Evolutionary conservation across 2,329 filamentous ascomycete species (phyloP).

Genomic region (Pseudophaeomoniella oleicola): DNA sequence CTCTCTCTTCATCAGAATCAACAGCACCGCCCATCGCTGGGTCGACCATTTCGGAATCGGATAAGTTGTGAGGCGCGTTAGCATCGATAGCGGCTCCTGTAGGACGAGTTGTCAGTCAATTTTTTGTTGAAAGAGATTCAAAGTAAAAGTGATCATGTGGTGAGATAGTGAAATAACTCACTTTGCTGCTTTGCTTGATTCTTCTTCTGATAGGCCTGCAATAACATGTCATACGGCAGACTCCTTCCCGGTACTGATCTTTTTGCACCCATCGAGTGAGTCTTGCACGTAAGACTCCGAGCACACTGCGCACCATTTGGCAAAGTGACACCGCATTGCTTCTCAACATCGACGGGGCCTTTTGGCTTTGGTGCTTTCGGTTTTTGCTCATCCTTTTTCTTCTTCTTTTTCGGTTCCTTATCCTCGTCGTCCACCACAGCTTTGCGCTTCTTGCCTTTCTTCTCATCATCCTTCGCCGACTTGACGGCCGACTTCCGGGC

Average conservation of each 20-base stretch:
- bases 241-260: conserved; percentile 74
- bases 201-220: conserved; percentile 86
- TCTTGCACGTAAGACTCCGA: conserved; percentile 82
- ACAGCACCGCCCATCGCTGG: conserved; percentile 33
- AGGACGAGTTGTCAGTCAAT: too few relatives aligned
- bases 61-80: conserved; percentile 62
- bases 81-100: conserved; percentile 86
- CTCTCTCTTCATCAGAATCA: conserved; percentile 89
- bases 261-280: conserved; percentile 89
- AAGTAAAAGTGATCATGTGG: conserved; percentile 2
- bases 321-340: conserved; percentile 78
- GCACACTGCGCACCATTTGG: conserved; percentile 79
- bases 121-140: not conserved
- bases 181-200: conserved; percentile 97
- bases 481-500: conserved; percentile 38
- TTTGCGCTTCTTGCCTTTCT: conserved; percentile 14
- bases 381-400: conserved; percentile 88
- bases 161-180: conserved; percentile 38
- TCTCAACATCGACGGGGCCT: conserved; percentile 85
- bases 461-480: conserved; percentile 35
- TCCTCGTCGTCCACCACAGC: conserved; percentile 24
- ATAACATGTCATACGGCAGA: conserved; percentile 80
- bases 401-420: conserved; percentile 78
- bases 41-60: conserved; percentile 11
- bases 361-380: conserved; percentile 72